Evolutionary conservation across 106 monocot species (phyloP), one percentile per base, ranked within the genome.

Genomic region (Dioscorea zingiberensis): DNA sequence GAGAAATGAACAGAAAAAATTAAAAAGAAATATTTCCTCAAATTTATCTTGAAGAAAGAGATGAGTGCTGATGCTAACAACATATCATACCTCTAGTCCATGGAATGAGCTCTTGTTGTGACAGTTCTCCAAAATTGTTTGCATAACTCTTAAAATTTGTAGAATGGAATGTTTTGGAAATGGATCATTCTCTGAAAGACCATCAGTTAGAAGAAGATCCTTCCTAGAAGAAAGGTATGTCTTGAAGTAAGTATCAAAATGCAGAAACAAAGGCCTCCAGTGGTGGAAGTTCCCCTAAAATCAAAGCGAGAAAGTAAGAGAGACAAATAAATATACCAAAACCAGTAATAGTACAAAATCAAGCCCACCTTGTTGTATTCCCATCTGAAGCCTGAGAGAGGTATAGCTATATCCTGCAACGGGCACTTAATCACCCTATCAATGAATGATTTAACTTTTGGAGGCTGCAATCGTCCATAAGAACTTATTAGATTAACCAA

Each of bases 221-320:
- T 84, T 84, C 65, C 98, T 78, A 65, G 69, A 73, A 68, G 98
- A 80, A 21, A 93, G 59, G 25, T 93, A 85, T 55, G 89, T 87
- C 83, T 89, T 93, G 76, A 99, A 99, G 54, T 89, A 99, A 53
- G 89, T 84, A 30, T 99, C 93, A 80, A 99, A 99, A 81, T 99
- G 98, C 58, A 93, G 66, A 75, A 99, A 99, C 49, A 99, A 72
- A 27, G 98, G 89, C 76, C 86, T 84, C 98, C 98, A 99, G 55
- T 99, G 89, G 73, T 99, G 89, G 65, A 93, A 99, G 68, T 99
- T 99, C 62, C 98, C 98, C 98, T 99, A 71, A 67, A 78, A 79
- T 48, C 44, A 73, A 66, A 62, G 62, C 18, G 3, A 25, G 0
- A 46, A 68, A 58, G 55, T 66, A 48, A 78, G 24, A 54, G 25